A percentile compares a stretch with the other conserved stretches of the same genome.
Evolutionary conservation across 1,284 basidiomycete species (phyloP).

Genomic region (Neonothopanus nambi): DNA sequence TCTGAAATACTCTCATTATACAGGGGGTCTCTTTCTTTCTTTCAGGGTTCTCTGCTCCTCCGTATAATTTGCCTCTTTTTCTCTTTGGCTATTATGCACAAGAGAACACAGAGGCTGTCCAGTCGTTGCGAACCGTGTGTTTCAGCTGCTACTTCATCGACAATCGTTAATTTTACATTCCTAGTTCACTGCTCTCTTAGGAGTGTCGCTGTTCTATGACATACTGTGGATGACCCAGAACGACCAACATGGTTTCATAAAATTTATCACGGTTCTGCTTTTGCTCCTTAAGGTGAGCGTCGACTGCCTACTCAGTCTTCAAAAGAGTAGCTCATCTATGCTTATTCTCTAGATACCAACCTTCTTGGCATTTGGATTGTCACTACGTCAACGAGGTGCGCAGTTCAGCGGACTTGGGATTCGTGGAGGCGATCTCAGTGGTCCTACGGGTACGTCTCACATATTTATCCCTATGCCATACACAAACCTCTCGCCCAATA

Average conservation of each 20-base stretch:
- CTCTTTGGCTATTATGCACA: constrained; percentile 73
- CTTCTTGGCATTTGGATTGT: constrained; percentile 51
- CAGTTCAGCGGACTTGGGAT: constrained; percentile 61
- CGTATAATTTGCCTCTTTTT: constrained; percentile 67
- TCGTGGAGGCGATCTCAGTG: constrained; percentile 51
- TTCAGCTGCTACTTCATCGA: background rate
- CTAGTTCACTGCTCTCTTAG: constrained; percentile 68
- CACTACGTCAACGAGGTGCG: constrained; percentile 63
- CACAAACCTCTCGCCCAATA: constrained; percentile 8
- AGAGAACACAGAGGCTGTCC: constrained; percentile 62
- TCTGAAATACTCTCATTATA: background rate
- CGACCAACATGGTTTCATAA: constrained; percentile 55
- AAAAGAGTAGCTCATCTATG: constrained; percentile 5
- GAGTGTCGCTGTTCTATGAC: constrained; percentile 63
- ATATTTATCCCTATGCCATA: background rate
- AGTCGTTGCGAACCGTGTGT: constrained; percentile 61
- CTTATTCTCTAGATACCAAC: constrained; percentile 52
- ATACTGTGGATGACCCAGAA: constrained; percentile 68
- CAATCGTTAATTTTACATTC: constrained; percentile 3
- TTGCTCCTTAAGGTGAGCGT: constrained; percentile 61
- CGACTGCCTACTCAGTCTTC: background rate
- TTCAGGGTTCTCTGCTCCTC: constrained; percentile 40
- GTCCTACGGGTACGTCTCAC: constrained; percentile 57
- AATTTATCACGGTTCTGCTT: constrained; percentile 57
- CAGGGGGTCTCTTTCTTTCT: constrained; percentile 60